Percentiles rank a stretch among this genome's conserved stretches.
phyloP scores from a whole-genome alignment of 371 early-diverging fungal genomes.

The Lichtheimia ornata region DNA sequence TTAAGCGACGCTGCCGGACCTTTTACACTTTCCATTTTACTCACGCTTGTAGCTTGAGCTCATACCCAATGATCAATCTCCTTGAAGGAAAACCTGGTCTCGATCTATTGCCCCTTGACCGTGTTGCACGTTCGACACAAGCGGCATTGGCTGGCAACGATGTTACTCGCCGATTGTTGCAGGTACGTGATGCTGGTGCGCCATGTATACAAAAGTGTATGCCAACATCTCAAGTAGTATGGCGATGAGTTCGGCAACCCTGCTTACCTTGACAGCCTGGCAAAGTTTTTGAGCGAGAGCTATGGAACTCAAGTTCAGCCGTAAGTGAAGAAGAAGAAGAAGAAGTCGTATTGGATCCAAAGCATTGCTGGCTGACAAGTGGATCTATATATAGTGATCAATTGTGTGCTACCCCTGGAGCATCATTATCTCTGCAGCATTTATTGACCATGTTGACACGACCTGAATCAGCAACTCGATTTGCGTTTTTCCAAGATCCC shows the following conservation, averaged over 20 bases:
- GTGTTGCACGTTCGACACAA: constrained; percentile 24
- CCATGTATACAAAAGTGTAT: background rate
- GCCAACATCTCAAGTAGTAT: constrained; percentile 23
- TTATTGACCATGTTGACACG: constrained; percentile 29
- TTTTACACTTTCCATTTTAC: too few relatives aligned
- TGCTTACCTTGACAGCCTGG: constrained; percentile 24
- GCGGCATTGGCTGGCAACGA: constrained; percentile 19
- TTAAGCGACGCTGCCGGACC: too few relatives aligned
- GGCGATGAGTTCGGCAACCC: constrained; percentile 25
- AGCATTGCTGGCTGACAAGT: background rate
- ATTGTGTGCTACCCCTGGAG: constrained; percentile 39
- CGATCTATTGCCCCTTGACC: constrained; percentile 26
- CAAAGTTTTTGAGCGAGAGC: constrained; percentile 28
- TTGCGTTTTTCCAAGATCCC: constrained; percentile 58
- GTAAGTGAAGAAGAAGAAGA: constrained; percentile 23
- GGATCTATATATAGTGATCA: constrained; percentile 14
- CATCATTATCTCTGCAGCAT: constrained; percentile 36
- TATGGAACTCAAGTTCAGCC: constrained; percentile 20
- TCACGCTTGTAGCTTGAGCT: background rate
- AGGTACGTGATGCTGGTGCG: constrained; percentile 5
- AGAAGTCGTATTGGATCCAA: background rate
- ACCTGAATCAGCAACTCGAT: constrained; percentile 24
- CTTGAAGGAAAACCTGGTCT: constrained; percentile 34
- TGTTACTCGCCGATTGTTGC: constrained; percentile 24
- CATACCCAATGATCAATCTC: constrained; percentile 28